Evolutionary conservation across 179 eudicot genomes (phyloP).

Genomic region (Actinidia polygama): DNA sequence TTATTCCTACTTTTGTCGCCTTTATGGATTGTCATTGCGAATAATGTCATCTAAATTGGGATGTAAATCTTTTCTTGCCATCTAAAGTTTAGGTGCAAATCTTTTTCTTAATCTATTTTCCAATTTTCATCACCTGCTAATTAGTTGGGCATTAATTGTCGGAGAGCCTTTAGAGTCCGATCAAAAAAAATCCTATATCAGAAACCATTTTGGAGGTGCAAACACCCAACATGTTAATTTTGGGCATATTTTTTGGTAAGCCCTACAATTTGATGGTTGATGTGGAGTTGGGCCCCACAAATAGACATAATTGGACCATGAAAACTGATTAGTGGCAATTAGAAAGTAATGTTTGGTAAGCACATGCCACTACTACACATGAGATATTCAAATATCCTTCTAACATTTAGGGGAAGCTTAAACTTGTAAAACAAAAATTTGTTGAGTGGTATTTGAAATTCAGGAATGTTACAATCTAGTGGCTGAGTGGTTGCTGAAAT

Average conservation of each 20-base stretch:
- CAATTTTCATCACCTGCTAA: neutral
- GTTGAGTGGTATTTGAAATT: too few relatives aligned
- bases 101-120: neutral
- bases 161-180: neutral
- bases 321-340: neutral
- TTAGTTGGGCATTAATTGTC: neutral
- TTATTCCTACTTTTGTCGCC: too few relatives aligned
- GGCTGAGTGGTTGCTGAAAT: too few relatives aligned
- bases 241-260: neutral
- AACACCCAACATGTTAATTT: neutral
- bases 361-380: slow-evolving; percentile 8
- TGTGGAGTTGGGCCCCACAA: too few relatives aligned
- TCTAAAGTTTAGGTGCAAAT: neutral
- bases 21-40: too few relatives aligned
- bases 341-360: neutral
- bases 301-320: too few relatives aligned
- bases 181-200: neutral
- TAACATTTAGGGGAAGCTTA: too few relatives aligned
- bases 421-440: too few relatives aligned
- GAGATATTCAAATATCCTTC: neutral
- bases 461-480: too few relatives aligned
- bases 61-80: too few relatives aligned
- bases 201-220: neutral
- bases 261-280: neutral
- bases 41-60: too few relatives aligned